Base-by-base conservation (phyloP, 768 basidiomycete genomes). In the Mrakia hoshinonis region DNA sequence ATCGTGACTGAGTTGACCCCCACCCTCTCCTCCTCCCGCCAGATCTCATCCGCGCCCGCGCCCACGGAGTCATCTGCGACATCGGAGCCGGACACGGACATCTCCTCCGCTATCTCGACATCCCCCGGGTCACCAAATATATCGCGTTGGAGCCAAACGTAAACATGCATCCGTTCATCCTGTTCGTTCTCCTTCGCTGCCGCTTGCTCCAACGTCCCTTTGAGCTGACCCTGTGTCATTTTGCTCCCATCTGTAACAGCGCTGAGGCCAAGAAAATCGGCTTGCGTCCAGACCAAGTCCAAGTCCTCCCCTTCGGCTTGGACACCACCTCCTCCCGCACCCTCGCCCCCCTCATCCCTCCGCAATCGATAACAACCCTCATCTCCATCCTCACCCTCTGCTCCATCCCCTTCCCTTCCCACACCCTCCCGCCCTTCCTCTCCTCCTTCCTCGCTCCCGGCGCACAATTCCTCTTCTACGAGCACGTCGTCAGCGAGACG, bases 81-180 rank as follows among this genome's bases (percentile, higher is more conserved):
- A 69, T 89, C 22, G 88, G 88, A 3, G 87, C 87, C 75, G 88
- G 87, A 0, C 81, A 85, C 69, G 89, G 89, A 0, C 88, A 89
- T 75, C 85, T 84, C 0, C 79, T 83, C 15, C 81, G 81, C 38
- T 90, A 90, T 75, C 83, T 91, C 29, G 83, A 88, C 69, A 80
- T 77, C 38, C 72, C 75, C 1, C 80, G 79, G 36, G 86, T 90
- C 24, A 83, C 84, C 1, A 85, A 81, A 76, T 90, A 90, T 74
- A 80, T 90, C 61, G 89, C 88, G 1, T 77, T 90, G 6, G 89
- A 90, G 75, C 89, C 89, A 7, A 90, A 89, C 74, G 67, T 73
- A 5, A 78, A 80, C 67, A 88, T 89, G 88, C 87, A 90, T 75
- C 69, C 79, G 5, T 76, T 81, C 22, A 83, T 91, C 47, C 83